Percentiles rank a stretch among this genome's conserved stretches.
Evolutionary conservation across 805 yeast genomes (phyloP).

Genomic region (Candida rishiriensis): DNA sequence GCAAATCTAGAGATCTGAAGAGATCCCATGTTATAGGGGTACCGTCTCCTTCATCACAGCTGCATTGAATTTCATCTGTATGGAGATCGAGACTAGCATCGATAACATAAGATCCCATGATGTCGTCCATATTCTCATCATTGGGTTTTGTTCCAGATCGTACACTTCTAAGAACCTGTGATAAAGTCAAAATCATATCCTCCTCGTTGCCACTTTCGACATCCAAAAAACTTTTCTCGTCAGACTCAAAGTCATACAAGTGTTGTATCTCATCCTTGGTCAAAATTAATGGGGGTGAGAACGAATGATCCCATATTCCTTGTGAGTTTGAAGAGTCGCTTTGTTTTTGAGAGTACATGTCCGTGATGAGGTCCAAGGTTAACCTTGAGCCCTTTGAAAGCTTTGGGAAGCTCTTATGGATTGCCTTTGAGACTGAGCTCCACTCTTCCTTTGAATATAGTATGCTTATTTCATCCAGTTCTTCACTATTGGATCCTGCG

Average conservation of each 20-base stretch:
- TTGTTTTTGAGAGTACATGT: conserved; percentile 14
- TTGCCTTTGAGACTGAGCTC: conserved; percentile 20
- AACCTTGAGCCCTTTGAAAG: conserved; percentile 22
- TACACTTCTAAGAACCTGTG: conserved; percentile 11
- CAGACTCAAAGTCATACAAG: conserved; percentile 14
- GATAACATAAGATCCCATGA: not conserved
- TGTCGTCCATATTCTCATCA: not conserved
- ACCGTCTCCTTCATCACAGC: not conserved
- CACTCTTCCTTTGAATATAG: conserved; percentile 28
- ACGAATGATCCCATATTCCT: conserved; percentile 16
- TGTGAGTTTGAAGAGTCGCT: not conserved
- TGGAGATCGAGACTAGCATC: too few species aligned
- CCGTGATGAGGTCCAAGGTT: conserved; percentile 22
- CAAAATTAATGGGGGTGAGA: conserved; percentile 13
- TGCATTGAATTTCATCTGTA: conserved; percentile 1
- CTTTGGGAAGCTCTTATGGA: conserved; percentile 22
- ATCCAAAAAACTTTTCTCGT: conserved; percentile 13
- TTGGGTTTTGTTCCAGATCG: not conserved
- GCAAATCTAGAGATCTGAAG: not conserved
- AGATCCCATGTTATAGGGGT: not conserved
- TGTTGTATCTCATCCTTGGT: conserved; percentile 16
- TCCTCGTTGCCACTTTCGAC: conserved; percentile 11
- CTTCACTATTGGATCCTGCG: not conserved
- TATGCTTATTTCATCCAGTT: conserved; percentile 10
- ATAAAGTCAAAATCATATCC: conserved; percentile 12